Percentiles rank a stretch among this genome's conserved stretches.
phyloP scores from a whole-genome alignment of 306 rosid genomes.

The Psophocarpus tetragonolobus region DNA sequence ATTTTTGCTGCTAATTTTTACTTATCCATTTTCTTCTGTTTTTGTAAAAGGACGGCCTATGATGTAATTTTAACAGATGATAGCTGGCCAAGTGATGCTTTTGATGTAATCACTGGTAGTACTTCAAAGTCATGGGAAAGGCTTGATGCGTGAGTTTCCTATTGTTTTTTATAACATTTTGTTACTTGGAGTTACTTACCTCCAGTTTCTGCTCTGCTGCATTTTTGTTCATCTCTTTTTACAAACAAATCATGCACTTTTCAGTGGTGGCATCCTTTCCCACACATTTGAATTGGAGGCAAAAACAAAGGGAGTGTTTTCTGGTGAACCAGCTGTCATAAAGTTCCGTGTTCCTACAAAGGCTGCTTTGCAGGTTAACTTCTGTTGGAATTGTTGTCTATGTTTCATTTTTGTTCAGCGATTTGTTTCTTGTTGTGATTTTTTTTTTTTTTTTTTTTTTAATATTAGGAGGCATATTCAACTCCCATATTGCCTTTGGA shows the following conservation, averaged over 20 bases:
- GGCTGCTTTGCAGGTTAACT: slow-evolving; percentile 77
- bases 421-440: slow-evolving; percentile 11
- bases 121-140: slow-evolving; percentile 89
- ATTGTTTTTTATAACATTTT: neutral
- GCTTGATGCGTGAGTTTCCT: slow-evolving; percentile 85
- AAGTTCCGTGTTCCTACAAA: slow-evolving; percentile 91
- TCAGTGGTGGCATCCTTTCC: slow-evolving; percentile 74
- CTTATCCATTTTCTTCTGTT: slow-evolving; percentile 3
- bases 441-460: slow-evolving; percentile 7
- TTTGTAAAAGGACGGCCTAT: slow-evolving; percentile 72
- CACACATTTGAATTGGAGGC: slow-evolving; percentile 95
- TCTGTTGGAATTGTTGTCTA: slow-evolving; percentile 3
- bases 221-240: slow-evolving; percentile 4
- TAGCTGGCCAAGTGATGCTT: slow-evolving; percentile 74
- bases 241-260: slow-evolving; percentile 12
- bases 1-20: neutral
- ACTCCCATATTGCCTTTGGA: slow-evolving; percentile 90
- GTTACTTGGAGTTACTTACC: neutral
- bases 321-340: slow-evolving; percentile 77
- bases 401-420: neutral
- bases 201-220: slow-evolving; percentile 2
- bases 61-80: slow-evolving; percentile 82
- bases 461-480: slow-evolving; percentile 69
- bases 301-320: slow-evolving; percentile 63
- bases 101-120: slow-evolving; percentile 68